Percentiles rank a stretch among this genome's conserved stretches.
phyloP scores from a whole-genome alignment of 2,329 filamentous ascomycete species.

The Exophiala sideris region DNA sequence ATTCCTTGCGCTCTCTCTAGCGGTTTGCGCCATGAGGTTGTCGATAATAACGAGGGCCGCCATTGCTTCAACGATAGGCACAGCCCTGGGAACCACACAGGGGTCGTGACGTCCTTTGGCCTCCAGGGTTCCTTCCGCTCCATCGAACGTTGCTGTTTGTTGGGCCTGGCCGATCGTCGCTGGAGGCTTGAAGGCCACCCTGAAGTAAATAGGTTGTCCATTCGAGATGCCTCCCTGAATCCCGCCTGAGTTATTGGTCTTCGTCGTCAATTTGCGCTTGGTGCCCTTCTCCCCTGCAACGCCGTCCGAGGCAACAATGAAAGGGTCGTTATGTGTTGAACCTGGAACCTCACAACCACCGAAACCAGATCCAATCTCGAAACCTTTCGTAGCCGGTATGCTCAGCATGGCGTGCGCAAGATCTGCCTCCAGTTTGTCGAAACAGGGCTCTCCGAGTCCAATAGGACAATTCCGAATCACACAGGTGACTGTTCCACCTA shows the following conservation, averaged over 20 bases:
- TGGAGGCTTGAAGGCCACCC: constrained; percentile 89
- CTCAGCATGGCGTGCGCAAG: constrained; percentile 92
- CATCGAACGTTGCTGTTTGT: constrained; percentile 75
- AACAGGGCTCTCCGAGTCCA: constrained; percentile 88
- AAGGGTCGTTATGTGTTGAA: constrained; percentile 88
- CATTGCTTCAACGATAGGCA: constrained; percentile 76
- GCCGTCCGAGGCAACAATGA: constrained; percentile 56
- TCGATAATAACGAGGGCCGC: constrained; percentile 84
- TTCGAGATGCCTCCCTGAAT: constrained; percentile 96
- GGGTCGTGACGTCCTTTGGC: constrained; percentile 95
- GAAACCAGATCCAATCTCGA: constrained; percentile 93
- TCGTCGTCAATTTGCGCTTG: constrained; percentile 68
- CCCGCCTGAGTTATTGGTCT: constrained; percentile 92
- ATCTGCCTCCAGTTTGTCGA: constrained; percentile 90
- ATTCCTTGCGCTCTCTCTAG: constrained; percentile 47
- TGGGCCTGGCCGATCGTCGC: constrained; percentile 91
- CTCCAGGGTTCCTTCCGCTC: constrained; percentile 71
- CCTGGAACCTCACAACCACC: constrained; percentile 80
- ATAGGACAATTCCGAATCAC: constrained; percentile 82
- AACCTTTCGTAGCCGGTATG: constrained; percentile 92
- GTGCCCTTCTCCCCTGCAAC: constrained; percentile 40
- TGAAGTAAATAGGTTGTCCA: constrained; percentile 90
- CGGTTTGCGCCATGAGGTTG: constrained; percentile 77
- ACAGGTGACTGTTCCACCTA: constrained; percentile 91
- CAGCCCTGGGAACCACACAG: constrained; percentile 82